Percentiles rank a stretch among this genome's conserved stretches.
Evolutionary conservation across 2,329 filamentous ascomycete species (phyloP).

Genomic region (Iodosphaeria phyllophila): DNA sequence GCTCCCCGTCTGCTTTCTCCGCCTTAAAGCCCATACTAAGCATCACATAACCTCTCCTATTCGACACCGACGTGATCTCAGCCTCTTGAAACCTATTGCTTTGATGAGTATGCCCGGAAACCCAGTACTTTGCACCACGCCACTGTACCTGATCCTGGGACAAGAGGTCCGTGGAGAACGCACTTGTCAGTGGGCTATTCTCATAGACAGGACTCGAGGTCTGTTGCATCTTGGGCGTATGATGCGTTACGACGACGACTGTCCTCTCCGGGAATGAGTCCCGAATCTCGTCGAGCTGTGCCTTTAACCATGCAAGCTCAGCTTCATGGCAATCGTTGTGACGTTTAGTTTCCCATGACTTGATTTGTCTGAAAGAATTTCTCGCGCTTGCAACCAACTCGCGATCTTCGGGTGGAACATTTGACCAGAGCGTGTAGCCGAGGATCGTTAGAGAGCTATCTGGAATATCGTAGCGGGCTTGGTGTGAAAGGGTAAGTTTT

Average conservation of each 20-base stretch:
- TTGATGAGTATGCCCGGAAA: constrained; percentile 30
- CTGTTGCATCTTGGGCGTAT: constrained; percentile 30
- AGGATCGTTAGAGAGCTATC: constrained; percentile 27
- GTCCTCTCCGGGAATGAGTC: constrained; percentile 1
- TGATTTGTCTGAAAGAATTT: constrained; percentile 34
- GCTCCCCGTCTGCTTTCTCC: no score
- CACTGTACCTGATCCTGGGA: constrained; percentile 9
- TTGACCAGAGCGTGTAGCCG: constrained; percentile 39
- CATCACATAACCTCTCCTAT: constrained; percentile 28
- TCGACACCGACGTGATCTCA: constrained; percentile 20
- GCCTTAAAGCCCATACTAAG: no score
- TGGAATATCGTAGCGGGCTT: constrained; percentile 18
- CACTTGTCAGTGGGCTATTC: constrained; percentile 22
- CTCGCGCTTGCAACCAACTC: constrained; percentile 23
- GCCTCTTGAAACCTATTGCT: constrained; percentile 16
- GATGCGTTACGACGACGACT: constrained; percentile 35
- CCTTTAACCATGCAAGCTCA: constrained; percentile 31
- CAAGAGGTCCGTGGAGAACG: constrained; percentile 8
- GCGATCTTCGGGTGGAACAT: constrained; percentile 19
- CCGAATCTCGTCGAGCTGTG: constrained; percentile 13
- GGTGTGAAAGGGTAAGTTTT: constrained; percentile 24
- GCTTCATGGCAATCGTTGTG: constrained; percentile 27
- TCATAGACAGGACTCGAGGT: constrained; percentile 29
- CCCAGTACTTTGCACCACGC: constrained; percentile 18
- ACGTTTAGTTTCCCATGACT: constrained; percentile 25